Evolutionary conservation across 2,329 filamentous ascomycete species (phyloP).

Genomic region (Calonectria crousiana): DNA sequence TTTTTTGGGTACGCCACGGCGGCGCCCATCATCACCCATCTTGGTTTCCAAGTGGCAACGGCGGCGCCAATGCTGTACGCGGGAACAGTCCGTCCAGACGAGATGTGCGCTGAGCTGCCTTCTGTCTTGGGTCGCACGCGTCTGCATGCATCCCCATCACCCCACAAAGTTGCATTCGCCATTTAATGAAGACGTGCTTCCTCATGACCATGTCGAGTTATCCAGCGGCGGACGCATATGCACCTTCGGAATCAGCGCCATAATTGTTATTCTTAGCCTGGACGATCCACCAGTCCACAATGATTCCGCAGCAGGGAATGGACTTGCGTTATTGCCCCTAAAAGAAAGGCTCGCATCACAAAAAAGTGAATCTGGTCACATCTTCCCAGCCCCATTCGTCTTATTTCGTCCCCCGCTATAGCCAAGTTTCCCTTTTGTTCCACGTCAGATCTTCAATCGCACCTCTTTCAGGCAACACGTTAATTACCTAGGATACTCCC

Average conservation of each 20-base stretch:
- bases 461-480: background rate
- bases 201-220: background rate
- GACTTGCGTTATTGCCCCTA: background rate
- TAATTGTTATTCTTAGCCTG: constrained; percentile 4
- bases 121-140: background rate
- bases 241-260: constrained; percentile 5
- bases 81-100: background rate
- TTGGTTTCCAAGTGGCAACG: constrained; percentile 19
- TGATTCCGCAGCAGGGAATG: background rate
- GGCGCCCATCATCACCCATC: constrained; percentile 26
- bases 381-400: constrained; percentile 6
- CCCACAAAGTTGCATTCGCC: constrained; percentile 1
- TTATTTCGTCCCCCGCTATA: constrained; percentile 9
- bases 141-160: constrained; percentile 6
- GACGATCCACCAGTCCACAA: background rate
- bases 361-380: background rate
- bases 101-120: background rate
- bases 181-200: constrained; percentile 2
- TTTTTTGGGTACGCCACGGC: constrained; percentile 28
- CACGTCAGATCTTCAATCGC: constrained; percentile 1
- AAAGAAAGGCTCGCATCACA: background rate
- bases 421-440: constrained; percentile 7
- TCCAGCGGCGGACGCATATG: background rate
- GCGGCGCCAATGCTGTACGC: constrained; percentile 16
- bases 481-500: constrained; percentile 1